Conservation (phyloP, 176 grass and related monocot genomes). For the Miscanthus lutarioriparius region DNA sequence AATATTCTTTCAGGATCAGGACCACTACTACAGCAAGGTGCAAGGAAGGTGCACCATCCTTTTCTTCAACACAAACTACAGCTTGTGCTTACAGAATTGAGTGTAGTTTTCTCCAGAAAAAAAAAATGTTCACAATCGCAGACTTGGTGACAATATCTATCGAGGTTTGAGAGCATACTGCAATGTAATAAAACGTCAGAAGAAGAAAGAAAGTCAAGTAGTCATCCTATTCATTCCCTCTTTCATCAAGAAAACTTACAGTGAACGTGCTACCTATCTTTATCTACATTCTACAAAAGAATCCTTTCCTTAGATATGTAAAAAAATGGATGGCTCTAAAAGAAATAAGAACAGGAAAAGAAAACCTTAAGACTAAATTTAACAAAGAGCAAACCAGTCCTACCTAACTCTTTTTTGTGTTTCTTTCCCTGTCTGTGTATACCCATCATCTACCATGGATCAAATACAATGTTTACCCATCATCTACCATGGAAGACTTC, state of each 20-base stretch:
- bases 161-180: not conserved
- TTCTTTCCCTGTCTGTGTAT: conserved; percentile 33
- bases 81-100: not conserved
- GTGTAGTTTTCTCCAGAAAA: not conserved
- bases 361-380: conserved; percentile 18
- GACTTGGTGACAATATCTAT: not conserved
- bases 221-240: conserved; percentile 35
- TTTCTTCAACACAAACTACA: conserved; percentile 33
- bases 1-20: conserved; percentile 47
- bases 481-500: conserved; percentile 80
- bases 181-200: not conserved
- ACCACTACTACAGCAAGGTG: conserved; percentile 25
- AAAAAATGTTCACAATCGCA: not conserved
- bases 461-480: conserved; percentile 30
- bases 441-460: conserved; percentile 25
- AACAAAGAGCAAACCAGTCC: conserved; percentile 42
- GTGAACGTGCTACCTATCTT: conserved; percentile 40
- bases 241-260: conserved; percentile 48
- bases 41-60: conserved; percentile 64
- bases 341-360: conserved; percentile 5
- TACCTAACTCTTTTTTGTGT: conserved; percentile 25
- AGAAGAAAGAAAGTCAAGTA: conserved; percentile 11
- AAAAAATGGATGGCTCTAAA: conserved; percentile 36
- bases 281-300: conserved; percentile 99
- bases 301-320: conserved; percentile 60